These are phyloP conservation scores for Barnettozyma pratensis DNA, from an alignment of 805 yeast genomes.

Conservation along the genomic window DNA sequence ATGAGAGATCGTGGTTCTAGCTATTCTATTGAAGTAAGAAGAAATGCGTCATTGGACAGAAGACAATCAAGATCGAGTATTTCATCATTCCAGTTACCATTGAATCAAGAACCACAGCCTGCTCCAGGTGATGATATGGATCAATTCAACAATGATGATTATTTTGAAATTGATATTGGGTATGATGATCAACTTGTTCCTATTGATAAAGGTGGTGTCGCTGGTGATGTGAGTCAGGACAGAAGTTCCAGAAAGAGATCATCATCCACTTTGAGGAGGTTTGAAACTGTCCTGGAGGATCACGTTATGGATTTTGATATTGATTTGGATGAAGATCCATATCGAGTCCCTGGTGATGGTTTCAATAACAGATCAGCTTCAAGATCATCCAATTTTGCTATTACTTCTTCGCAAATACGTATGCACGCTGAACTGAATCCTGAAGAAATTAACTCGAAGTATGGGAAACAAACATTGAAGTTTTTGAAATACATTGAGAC, in stretches of 20 bases:
- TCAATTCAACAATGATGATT: conserved; percentile 2
- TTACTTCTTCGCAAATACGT: background rate
- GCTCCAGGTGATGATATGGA: background rate
- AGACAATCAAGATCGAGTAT: conserved; percentile 22
- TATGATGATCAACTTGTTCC: conserved; percentile 4
- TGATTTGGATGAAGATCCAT: conserved; percentile 3
- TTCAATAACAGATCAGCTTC: background rate
- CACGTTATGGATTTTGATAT: conserved; percentile 10
- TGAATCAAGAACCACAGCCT: conserved; percentile 1
- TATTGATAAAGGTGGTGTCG: conserved; percentile 1
- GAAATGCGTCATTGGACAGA: conserved; percentile 21
- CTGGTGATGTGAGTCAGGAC: background rate
- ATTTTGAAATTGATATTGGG: conserved; percentile 11
- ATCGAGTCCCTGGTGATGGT: background rate
- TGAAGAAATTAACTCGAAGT: conserved; percentile 5
- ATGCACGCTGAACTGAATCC: background rate
- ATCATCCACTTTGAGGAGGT: conserved; percentile 11
- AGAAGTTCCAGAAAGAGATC: conserved; percentile 14
- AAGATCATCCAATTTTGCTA: background rate
- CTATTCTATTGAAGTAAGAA: conserved; percentile 20
- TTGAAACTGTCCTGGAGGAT: conserved; percentile 15
- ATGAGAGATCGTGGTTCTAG: conserved; percentile 22
- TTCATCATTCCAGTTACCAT: conserved; percentile 14
- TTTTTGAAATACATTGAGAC: conserved; percentile 18
- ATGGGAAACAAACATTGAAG: conserved; percentile 16